phyloP scores from a whole-genome alignment of 257 asterid species.

The Solanum okadae region DNA sequence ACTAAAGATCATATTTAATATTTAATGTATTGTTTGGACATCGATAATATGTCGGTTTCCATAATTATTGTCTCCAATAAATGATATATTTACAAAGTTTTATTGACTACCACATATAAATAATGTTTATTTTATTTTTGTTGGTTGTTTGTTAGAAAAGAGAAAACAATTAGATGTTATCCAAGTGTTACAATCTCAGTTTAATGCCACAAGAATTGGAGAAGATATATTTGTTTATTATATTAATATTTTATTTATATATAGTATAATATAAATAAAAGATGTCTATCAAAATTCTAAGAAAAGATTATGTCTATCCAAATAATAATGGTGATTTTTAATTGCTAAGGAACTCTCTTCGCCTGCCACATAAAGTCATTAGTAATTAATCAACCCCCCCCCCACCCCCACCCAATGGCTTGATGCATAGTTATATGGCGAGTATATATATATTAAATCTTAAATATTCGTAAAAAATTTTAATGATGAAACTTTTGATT shows the following conservation, averaged over 20 bases:
- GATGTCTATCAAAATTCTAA: not conserved
- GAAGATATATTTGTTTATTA: not conserved
- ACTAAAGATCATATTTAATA: no score
- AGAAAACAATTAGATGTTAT: not conserved
- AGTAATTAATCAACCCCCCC: no score
- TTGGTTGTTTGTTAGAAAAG: not conserved
- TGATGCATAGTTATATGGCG: not conserved
- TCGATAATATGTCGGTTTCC: not conserved
- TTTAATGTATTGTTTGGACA: no score
- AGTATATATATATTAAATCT: not conserved
- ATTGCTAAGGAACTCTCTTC: not conserved
- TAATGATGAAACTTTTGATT: not conserved
- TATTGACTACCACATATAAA: not conserved
- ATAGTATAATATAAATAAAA: no score
- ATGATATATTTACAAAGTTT: not conserved
- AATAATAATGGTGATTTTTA: not conserved
- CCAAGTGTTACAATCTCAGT: not conserved
- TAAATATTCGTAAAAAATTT: not conserved
- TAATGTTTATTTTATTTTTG: not conserved
- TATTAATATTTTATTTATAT: no score
- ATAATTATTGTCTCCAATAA: not conserved
- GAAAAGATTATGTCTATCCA: not conserved
- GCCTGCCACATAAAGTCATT: not conserved
- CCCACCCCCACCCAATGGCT: not conserved
- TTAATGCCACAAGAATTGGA: not conserved